These are phyloP conservation scores for Vicia faba DNA, from an alignment of 306 rosid genomes.

Conservation along the genomic window DNA sequence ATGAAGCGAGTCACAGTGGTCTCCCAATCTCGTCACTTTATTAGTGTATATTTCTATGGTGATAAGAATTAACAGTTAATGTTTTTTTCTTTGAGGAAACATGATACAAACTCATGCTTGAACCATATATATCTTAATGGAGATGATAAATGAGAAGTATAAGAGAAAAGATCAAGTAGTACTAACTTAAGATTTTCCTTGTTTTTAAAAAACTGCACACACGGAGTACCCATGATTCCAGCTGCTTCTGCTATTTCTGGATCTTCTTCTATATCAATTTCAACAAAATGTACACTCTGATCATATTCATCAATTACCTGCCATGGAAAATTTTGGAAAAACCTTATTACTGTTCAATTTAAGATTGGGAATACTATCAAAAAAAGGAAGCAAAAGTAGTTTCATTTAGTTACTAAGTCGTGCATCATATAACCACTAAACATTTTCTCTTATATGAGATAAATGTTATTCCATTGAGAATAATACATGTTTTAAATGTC, in stretches of 20 bases:
- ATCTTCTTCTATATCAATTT: conserved; percentile 98
- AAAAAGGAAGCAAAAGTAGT: conserved; percentile 9
- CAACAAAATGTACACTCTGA: conserved; percentile 86
- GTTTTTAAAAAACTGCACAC: conserved; percentile 92
- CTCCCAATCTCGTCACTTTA: conserved; percentile 1
- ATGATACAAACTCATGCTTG: conserved; percentile 20
- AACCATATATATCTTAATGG: conserved; percentile 16
- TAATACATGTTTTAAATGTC: neutral
- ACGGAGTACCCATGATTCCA: conserved; percentile 98
- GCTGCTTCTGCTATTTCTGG: conserved; percentile 96
- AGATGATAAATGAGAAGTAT: conserved; percentile 14
- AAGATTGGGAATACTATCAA: conserved; percentile 6
- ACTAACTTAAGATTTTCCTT: conserved; percentile 83
- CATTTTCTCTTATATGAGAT: conserved; percentile 13
- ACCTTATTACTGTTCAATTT: neutral
- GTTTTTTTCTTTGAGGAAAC: neutral
- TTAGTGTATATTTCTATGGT: neutral
- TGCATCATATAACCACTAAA: conserved; percentile 22
- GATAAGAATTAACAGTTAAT: neutral
- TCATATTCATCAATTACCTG: conserved; percentile 93
- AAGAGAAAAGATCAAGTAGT: conserved; percentile 29
- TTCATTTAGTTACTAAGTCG: neutral
- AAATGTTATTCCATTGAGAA: neutral
- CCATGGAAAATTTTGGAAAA: conserved; percentile 30
- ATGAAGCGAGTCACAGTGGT: conserved; percentile 9